phyloP scores from a whole-genome alignment of 805 yeast genomes.

The Wickerhamomyces kurtzmanii region DNA sequence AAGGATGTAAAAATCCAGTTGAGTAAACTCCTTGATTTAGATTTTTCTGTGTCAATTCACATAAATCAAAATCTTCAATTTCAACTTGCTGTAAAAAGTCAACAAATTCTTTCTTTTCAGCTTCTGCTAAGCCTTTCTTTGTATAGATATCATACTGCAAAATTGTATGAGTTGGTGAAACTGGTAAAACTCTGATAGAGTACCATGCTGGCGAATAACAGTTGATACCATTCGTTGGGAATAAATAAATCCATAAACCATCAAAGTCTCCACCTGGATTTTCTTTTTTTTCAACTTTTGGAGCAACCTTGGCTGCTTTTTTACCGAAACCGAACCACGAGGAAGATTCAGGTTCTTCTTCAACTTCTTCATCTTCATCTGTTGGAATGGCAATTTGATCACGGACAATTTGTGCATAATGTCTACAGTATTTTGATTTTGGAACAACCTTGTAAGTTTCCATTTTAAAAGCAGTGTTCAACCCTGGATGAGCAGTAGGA shows the following conservation, averaged over 20 bases:
- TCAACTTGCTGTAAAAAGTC: slow-evolving; percentile 56
- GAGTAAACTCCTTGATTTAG: slow-evolving; percentile 50
- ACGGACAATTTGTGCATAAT: slow-evolving; percentile 43
- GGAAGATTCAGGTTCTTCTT: slow-evolving; percentile 23
- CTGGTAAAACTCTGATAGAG: slow-evolving; percentile 49
- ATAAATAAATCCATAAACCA: slow-evolving; percentile 54
- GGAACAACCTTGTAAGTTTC: slow-evolving; percentile 59
- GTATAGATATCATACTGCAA: slow-evolving; percentile 53
- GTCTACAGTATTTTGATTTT: slow-evolving; percentile 48
- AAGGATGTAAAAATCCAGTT: slow-evolving; percentile 50
- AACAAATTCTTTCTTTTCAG: slow-evolving; percentile 48
- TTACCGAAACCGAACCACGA: slow-evolving; percentile 47
- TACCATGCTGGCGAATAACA: slow-evolving; percentile 64
- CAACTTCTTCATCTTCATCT: slow-evolving; percentile 18
- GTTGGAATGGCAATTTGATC: slow-evolving; percentile 21
- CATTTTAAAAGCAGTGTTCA: slow-evolving; percentile 47
- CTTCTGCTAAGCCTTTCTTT: slow-evolving; percentile 45
- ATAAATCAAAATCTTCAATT: slow-evolving; percentile 50
- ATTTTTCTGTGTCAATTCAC: slow-evolving; percentile 51
- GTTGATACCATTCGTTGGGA: slow-evolving; percentile 52
- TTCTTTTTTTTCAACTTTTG: slow-evolving; percentile 18
- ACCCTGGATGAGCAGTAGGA: slow-evolving; percentile 59
- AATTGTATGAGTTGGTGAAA: slow-evolving; percentile 41
- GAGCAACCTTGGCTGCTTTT: slow-evolving; percentile 18
- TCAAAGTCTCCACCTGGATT: slow-evolving; percentile 55